Evolutionary conservation across 176 grass and related monocot genomes (phyloP), one percentile per base, ranked within the genome.

Genomic region (Elymus sibiricus): DNA sequence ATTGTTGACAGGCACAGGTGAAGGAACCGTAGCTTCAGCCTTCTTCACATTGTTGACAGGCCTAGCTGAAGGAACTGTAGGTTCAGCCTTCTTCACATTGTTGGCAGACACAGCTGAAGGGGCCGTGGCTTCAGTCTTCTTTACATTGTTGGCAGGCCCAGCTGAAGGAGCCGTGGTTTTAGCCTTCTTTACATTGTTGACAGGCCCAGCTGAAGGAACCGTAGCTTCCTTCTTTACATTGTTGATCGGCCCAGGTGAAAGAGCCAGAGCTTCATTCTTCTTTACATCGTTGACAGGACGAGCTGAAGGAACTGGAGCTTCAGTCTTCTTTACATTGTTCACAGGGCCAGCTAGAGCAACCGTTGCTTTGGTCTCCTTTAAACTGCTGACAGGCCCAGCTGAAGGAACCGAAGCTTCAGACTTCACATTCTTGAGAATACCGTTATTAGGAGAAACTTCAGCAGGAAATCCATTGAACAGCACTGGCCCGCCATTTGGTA

Each of bases 391-490:
- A 21, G 19, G 53, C 53, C 53, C 53, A 56, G 53, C 7, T 22
- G 53, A 58, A 58, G 53, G 53, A 9, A 58, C 53, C 53, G 1
- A 58, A 58, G 53, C 53, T 58, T 58, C 53, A 58, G 53, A 58
- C 53, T 58, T 58, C 53, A 58, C 53, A 22, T 58, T 58, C 62
- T 85, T 61, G 31, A 78, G 58, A 3, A 47, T 5, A 37, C 86
- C 86, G 77, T 91, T 91, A 71, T 35, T 75, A 65, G 76, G 80
- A 72, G 86, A 60, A 81, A 87, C 64, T 34, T 24, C 79, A 49
- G 44, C 67, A 40, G 79, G 38, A 43, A 31, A 26, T 79, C 94
- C 94, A 87, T 99, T 99, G 32, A 77, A 47, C 78, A 90, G 44
- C 58, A 60, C 79, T 27, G 28, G 68, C 6, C 64, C 81, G 32